Base-by-base conservation (phyloP, 116 monocot species). In the Papilionanthe hybrid region DNA sequence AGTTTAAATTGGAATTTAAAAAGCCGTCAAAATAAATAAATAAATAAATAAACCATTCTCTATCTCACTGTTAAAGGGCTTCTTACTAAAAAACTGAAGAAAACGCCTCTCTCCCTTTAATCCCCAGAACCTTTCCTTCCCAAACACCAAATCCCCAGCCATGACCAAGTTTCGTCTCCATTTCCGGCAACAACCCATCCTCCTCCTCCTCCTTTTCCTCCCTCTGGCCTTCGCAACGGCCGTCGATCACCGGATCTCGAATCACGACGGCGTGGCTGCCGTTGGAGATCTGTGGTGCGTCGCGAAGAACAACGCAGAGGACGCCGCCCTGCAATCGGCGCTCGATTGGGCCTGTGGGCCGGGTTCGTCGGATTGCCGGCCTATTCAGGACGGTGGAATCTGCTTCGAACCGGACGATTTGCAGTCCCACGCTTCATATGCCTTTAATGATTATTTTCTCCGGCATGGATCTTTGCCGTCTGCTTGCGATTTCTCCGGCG, bases 261-360 rank as follows among this genome's bases (percentile, higher is more conserved):
- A 19, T 3, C 32, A 71, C 71, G 56, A 20, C 9, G 81, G 49
- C 45, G 72, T 78, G 58, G 74, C 32, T 23, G 23, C 55, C 11
- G 85, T 57, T 9, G 86, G 80, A 75, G 77, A 86, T 77, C 87
- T 96, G 11, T 92, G 94, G 94, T 97, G 97, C 86, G 94, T 97
- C 77, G 97, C 94, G 30, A 94, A 94, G 91, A 97, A 97, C 92
- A 94, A 97, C 84, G 97, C 94, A 10, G 94, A 94, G 73, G 91
- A 97, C 79, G 22, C 60, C 13, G 79, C 86, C 15, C 88, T 97
- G 72, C 97, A 97, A 85, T 13, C 83, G 41, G 97, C 94, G 66
- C 76, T 97, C 27, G 92, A 92, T 78, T 97, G 97, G 97, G 94
- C 97, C 12, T 97, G 94, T 77, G 88, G 94, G 11, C 86, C 81